Base-by-base conservation (phyloP, 257 asterid species). In the Handroanthus guayacan region DNA sequence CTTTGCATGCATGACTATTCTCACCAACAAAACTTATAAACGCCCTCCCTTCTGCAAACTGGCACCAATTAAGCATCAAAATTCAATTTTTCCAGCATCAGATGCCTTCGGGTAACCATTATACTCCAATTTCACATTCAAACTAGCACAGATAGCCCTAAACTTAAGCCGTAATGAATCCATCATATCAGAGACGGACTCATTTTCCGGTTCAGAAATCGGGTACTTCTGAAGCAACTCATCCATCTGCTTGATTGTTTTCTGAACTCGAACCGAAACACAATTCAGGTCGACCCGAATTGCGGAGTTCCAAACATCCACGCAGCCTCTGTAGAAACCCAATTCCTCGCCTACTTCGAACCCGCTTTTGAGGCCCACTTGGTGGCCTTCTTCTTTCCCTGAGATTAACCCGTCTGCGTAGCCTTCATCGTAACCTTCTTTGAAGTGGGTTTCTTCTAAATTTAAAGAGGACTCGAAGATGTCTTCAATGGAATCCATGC, bases 301-400 rank as follows among this genome's bases (percentile, higher is more conserved):
- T 13, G 87, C 86, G 5, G 92, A 87, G 80, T 16, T 86, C 93
- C 95, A 87, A 0, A 82, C 58, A 18, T 79, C 89, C 74, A 88
- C 57, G 66, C 90, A 82, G 38, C 95, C 90, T 67, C 92, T 86
- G 79, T 86, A 87, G 31, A 89, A 86, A 20, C 96, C 97, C 78
- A 88, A 69, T 74, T 90, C 92, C 52, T 86, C 85, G 51, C 97
- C 97, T 16, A 77, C 74, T 82, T 88, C 82, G 48, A 88, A 93
- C 58, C 97, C 93, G 48, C 75, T 80, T 76, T 83, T 86, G 9
- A 89, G 79, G 67, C 96, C 90, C 64, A 91, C 92, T 77, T 83
- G 80, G 8, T 75, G 72, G 63, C 94, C 94, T 66, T 87, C 96
- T 65, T 84, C 86, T 76, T 82, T 87, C 0, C 94, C 89, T 3